These are phyloP conservation scores for Trichosporon sp. DNA, from an alignment of 1,284 basidiomycete genomes.

Conservation along the genomic window DNA sequence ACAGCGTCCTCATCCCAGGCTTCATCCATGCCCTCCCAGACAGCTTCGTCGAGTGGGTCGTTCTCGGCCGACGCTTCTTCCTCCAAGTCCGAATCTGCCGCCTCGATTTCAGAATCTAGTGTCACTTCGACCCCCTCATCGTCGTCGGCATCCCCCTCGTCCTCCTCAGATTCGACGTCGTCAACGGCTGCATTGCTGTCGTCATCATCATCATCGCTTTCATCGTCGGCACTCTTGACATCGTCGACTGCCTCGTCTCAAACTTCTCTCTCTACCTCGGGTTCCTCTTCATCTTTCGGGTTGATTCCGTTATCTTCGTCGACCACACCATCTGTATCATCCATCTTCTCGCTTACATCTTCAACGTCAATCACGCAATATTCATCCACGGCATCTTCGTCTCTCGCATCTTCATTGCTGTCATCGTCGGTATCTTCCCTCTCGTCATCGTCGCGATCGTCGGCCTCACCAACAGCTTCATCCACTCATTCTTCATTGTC, in stretches of 20 bases:
- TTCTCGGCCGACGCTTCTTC: neutral
- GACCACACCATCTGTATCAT: neutral
- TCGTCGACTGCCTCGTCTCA: constrained; percentile 13
- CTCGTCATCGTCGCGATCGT: neutral
- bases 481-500: neutral
- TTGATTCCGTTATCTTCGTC: neutral
- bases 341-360: neutral
- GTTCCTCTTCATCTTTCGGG: neutral
- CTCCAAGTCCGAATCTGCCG: neutral
- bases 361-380: neutral
- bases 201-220: neutral
- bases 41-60: neutral
- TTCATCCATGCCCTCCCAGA: constrained; percentile 1
- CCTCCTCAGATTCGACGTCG: neutral
- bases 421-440: constrained; percentile 1
- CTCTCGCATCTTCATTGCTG: neutral
- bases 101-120: neutral
- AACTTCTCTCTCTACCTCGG: neutral
- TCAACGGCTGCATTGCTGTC: too few relatives aligned
- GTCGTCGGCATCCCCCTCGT: neutral
- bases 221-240: neutral
- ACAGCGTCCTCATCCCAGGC: neutral
- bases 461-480: too few relatives aligned
- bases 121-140: neutral
- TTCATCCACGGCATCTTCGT: constrained; percentile 12